phyloP scores from a whole-genome alignment of 2,329 filamentous ascomycete genomes.

The Clarireedia homoeocarpa region DNA sequence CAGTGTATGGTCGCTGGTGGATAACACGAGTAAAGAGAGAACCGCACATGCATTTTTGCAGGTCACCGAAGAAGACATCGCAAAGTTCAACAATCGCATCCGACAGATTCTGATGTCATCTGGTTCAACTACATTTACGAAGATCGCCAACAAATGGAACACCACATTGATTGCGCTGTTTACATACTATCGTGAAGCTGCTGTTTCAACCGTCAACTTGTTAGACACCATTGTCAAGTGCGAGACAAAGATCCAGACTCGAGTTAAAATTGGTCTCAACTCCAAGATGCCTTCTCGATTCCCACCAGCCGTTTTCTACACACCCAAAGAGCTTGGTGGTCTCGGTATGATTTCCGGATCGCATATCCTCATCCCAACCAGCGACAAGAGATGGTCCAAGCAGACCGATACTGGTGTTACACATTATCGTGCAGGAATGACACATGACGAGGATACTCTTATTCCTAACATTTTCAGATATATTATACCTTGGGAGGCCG shows the following conservation, averaged over 20 bases:
- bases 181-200: constrained; percentile 96
- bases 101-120: constrained; percentile 98
- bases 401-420: constrained; percentile 97
- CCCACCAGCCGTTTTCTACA: constrained; percentile 97
- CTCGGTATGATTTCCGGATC: constrained; percentile 98
- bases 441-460: constrained; percentile 92
- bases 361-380: constrained; percentile 93
- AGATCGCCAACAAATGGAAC: constrained; percentile 99
- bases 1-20: constrained; percentile 94
- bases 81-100: constrained; percentile 99
- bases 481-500: constrained; percentile 97
- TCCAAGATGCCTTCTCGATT: constrained; percentile 99
- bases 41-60: constrained; percentile 97
- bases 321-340: constrained; percentile 93
- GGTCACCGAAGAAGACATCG: constrained; percentile 94
- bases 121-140: constrained; percentile 97
- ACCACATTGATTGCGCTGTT: constrained; percentile 94
- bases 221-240: constrained; percentile 98
- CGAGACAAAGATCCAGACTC: constrained; percentile 97
- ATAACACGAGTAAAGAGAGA: constrained; percentile 93
- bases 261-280: constrained; percentile 97
- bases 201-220: constrained; percentile 87
- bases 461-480: constrained; percentile 99
- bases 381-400: constrained; percentile 96
- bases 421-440: constrained; percentile 96